These are phyloP conservation scores for Phylloboletellus chloephorus DNA, from an alignment of 1,284 basidiomycete species.

Conservation along the genomic window DNA sequence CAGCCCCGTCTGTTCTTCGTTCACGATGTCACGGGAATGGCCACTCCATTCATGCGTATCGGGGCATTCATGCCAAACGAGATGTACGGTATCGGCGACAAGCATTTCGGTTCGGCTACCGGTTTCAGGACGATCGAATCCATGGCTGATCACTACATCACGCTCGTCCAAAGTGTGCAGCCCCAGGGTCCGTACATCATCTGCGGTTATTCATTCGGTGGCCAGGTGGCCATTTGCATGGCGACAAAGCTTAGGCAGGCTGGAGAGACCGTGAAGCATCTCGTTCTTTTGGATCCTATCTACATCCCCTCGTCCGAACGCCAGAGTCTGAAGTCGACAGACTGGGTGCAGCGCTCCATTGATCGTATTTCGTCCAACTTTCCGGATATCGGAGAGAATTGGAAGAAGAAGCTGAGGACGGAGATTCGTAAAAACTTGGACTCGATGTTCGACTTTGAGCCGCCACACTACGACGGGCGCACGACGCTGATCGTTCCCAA, in stretches of 20 bases:
- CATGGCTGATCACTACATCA: slow-evolving; percentile 30
- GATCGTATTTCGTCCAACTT: slow-evolving; percentile 31
- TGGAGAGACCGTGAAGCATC: slow-evolving; percentile 23
- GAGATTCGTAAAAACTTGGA: slow-evolving; percentile 30
- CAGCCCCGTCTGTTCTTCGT: slow-evolving; percentile 26
- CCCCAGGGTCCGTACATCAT: slow-evolving; percentile 26
- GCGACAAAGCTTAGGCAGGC: slow-evolving; percentile 21
- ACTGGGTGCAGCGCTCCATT: slow-evolving; percentile 28
- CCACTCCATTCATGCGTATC: slow-evolving; percentile 30
- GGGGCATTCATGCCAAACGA: slow-evolving; percentile 31
- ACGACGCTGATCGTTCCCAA: slow-evolving; percentile 28
- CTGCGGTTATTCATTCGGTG: slow-evolving; percentile 27
- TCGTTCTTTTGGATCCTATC: slow-evolving; percentile 27
- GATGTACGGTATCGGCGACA: slow-evolving; percentile 32
- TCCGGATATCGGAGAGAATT: slow-evolving; percentile 29
- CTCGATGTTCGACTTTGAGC: slow-evolving; percentile 29
- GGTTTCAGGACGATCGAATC: slow-evolving; percentile 27
- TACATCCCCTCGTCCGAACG: slow-evolving; percentile 26
- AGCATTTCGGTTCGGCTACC: slow-evolving; percentile 26
- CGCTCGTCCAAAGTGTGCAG: slow-evolving; percentile 24
- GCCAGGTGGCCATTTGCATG: slow-evolving; percentile 27
- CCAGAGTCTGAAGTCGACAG: slow-evolving; percentile 27
- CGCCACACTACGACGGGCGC: slow-evolving; percentile 21
- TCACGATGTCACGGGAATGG: slow-evolving; percentile 31
- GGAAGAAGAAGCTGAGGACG: slow-evolving; percentile 25